Conservation (phyloP, 192 early-diverging fungal genomes). For the Glomus cerebriforme region DNA sequence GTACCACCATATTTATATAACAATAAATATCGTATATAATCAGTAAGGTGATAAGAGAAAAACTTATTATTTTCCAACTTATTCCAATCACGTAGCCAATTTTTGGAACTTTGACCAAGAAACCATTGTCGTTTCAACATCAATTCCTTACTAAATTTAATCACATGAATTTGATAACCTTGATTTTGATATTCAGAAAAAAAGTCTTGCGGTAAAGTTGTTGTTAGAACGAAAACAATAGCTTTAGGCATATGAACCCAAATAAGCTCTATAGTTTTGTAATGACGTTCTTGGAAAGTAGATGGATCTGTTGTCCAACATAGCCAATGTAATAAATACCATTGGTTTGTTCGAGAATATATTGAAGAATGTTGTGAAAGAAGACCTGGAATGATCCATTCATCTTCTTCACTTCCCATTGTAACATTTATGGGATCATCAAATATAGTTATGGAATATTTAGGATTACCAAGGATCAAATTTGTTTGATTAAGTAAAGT, state of each 20-base stretch:
- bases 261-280: constrained; percentile 56
- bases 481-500: constrained; percentile 39
- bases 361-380: constrained; percentile 51
- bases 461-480: background rate
- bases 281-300: constrained; percentile 57
- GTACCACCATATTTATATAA: constrained; percentile 63
- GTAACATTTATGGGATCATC: constrained; percentile 4
- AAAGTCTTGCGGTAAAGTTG: constrained; percentile 50
- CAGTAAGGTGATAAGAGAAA: constrained; percentile 57
- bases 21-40: constrained; percentile 53
- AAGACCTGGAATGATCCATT: constrained; percentile 56
- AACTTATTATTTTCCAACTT: constrained; percentile 53
- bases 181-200: constrained; percentile 53
- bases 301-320: constrained; percentile 58
- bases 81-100: constrained; percentile 56
- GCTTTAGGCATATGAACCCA: constrained; percentile 60
- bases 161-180: constrained; percentile 59
- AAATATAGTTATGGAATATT: background rate
- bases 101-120: constrained; percentile 54
- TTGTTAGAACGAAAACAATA: constrained; percentile 55
- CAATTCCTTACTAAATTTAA: constrained; percentile 54
- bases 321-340: constrained; percentile 60
- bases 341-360: constrained; percentile 58
- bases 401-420: constrained; percentile 42
- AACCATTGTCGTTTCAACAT: constrained; percentile 57